Evolutionary conservation across 305 asterid species (phyloP).

Genomic region (Fraxinus platypoda): DNA sequence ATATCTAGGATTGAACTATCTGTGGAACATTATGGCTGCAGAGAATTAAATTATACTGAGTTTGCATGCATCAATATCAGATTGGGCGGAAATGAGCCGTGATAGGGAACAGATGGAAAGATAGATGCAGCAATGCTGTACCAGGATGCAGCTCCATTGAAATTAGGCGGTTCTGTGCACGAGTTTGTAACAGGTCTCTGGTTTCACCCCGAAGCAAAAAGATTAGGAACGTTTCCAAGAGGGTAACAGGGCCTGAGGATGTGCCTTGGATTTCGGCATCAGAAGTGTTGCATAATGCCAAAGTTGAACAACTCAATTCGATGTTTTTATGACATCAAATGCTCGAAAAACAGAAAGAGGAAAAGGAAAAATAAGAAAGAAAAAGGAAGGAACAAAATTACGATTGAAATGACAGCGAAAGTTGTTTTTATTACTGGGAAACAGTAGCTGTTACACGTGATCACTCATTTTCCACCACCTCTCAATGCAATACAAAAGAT

Average conservation of each 20-base stretch:
- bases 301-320: background rate
- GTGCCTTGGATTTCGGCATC: background rate
- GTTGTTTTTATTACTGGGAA: background rate
- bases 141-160: conserved; percentile 74
- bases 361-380: conserved; percentile 35
- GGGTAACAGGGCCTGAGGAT: background rate
- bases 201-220: background rate
- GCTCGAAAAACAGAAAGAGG: background rate
- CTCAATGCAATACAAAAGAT: background rate
- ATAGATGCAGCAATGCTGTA: conserved; percentile 47
- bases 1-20: conserved; percentile 59
- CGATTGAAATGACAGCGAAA: background rate
- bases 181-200: conserved; percentile 50
- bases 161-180: conserved; percentile 54
- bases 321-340: background rate
- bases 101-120: conserved; percentile 61
- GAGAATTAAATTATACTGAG: background rate
- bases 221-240: background rate
- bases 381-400: background rate
- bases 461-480: background rate
- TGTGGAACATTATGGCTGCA: conserved; percentile 48
- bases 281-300: background rate
- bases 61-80: conserved; percentile 24
- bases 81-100: conserved; percentile 62
- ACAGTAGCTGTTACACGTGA: background rate